Evolutionary conservation across 306 rosid genomes (phyloP), one percentile per base, ranked within the genome.

Genomic region (Quercus wislizeni): DNA sequence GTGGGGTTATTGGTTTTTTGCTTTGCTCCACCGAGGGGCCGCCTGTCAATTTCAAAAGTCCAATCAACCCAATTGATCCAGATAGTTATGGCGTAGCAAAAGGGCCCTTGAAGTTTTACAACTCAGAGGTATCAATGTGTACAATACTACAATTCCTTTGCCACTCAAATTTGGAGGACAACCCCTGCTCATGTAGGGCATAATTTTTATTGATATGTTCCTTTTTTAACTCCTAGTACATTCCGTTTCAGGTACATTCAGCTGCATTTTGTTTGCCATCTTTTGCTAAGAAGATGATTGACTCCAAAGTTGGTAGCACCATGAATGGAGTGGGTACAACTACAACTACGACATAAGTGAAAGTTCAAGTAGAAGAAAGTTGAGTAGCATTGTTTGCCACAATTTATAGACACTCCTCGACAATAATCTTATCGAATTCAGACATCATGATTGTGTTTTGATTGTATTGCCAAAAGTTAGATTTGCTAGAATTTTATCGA

Each of bases 1-100:
- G 93, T 85, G 97, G 93, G 74, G 93, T 85, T 63, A 92, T 92
- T 9, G 94, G 97, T 19, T 92, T 92, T 88, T 55, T 92, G 90
- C 90, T 90, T 25, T 90, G 97, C 78, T 90, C 94, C 13, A 90
- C 85, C 0, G 88, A 86, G 80, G 94, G 91, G 2, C 91, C 92
- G 11, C 2, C 33, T 20, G 91, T 92, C 6, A 85, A 92, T 76
- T 87, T 92, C 90, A 87, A 80, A 84, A 84, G 65, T 65, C 94
- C 97, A 2, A 25, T 83, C 25, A 89, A 90, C 72, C 91, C 87
- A 3, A 74, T 89, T 7, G 85, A 86, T 31, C 84, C 80, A 15
- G 54, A 78, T 25, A 73, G 21, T 58, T 80, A 64, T 79, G 91
- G 91, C 11, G 83, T 88, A 6, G 87, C 93, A 38, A 85, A 81